Conservation (phyloP, 805 yeast species). For the Candida anglica region DNA sequence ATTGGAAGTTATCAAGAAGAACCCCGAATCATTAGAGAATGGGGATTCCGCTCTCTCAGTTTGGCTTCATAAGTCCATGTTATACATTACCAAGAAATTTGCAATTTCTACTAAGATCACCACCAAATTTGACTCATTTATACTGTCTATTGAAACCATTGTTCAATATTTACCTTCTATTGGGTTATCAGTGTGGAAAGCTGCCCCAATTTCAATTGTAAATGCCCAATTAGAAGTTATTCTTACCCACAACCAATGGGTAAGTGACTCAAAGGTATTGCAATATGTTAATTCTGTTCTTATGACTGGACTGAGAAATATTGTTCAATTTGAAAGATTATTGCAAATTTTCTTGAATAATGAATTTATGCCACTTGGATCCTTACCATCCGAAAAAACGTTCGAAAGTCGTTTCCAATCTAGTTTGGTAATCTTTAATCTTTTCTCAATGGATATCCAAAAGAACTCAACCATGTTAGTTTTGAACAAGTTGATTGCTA, state of each 20-base stretch:
- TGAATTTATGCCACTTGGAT: constrained; percentile 32
- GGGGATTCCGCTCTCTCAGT: constrained; percentile 2
- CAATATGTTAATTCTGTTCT: constrained; percentile 41
- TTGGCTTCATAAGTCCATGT: constrained; percentile 57
- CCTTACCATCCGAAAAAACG: constrained; percentile 16
- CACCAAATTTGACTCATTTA: constrained; percentile 26
- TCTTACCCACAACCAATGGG: constrained; percentile 45
- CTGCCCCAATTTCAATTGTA: constrained; percentile 39
- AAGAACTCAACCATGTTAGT: constrained; percentile 44
- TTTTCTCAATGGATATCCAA: constrained; percentile 46
- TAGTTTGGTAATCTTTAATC: constrained; percentile 41
- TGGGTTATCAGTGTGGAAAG: constrained; percentile 12
- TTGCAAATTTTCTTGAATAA: constrained; percentile 64
- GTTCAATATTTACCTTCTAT: constrained; percentile 7
- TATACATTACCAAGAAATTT: constrained; percentile 60
- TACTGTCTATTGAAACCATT: constrained; percentile 15
- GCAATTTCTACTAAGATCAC: constrained; percentile 43
- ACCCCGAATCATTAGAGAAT: constrained; percentile 4
- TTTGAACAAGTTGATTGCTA: constrained; percentile 42
- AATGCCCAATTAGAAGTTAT: constrained; percentile 67
- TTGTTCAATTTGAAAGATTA: constrained; percentile 44
- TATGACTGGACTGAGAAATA: constrained; percentile 26
- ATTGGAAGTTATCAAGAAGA: too few relatives aligned
- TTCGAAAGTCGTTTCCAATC: constrained; percentile 33
- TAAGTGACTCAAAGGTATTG: constrained; percentile 35